Evolutionary conservation across 73 alveolate genomes (phyloP).

Genomic region (Tetrahymena elliotti): DNA sequence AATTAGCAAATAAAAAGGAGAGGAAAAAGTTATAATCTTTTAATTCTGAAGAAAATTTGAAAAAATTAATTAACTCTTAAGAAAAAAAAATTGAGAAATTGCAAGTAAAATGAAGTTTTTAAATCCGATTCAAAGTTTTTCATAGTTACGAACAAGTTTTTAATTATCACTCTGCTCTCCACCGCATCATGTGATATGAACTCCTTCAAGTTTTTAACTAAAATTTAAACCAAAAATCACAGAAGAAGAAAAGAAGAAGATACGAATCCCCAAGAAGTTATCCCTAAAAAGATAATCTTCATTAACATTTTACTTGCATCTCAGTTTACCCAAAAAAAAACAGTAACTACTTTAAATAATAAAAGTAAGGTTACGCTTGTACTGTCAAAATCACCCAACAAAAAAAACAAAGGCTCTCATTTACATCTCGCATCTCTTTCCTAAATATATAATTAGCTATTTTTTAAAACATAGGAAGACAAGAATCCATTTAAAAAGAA

Average conservation of each 20-base stretch:
- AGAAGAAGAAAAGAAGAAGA: neutral
- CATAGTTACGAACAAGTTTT: neutral
- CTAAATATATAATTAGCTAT: neutral
- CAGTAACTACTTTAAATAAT: neutral
- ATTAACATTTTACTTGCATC: neutral
- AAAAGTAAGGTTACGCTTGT: constrained; percentile 1
- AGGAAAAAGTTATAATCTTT: neutral
- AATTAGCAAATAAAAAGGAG: neutral
- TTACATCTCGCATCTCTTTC: neutral
- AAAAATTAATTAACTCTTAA: neutral
- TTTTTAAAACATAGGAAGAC: neutral
- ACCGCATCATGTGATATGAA: neutral
- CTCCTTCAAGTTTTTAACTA: neutral
- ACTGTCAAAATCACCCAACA: neutral
- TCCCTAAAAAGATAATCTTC: too few relatives aligned
- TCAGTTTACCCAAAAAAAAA: neutral
- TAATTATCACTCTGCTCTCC: neutral
- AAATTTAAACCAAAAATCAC: neutral
- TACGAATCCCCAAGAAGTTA: neutral
- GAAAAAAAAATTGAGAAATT: neutral
- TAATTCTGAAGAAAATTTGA: neutral
- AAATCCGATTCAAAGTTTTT: neutral
- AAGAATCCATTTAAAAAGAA: neutral
- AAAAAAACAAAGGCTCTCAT: neutral
- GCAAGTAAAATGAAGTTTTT: neutral